Evolutionary conservation across 176 grass and related monocot species (phyloP), one percentile per base, ranked within the genome.

Genomic region (Elymus sibiricus): DNA sequence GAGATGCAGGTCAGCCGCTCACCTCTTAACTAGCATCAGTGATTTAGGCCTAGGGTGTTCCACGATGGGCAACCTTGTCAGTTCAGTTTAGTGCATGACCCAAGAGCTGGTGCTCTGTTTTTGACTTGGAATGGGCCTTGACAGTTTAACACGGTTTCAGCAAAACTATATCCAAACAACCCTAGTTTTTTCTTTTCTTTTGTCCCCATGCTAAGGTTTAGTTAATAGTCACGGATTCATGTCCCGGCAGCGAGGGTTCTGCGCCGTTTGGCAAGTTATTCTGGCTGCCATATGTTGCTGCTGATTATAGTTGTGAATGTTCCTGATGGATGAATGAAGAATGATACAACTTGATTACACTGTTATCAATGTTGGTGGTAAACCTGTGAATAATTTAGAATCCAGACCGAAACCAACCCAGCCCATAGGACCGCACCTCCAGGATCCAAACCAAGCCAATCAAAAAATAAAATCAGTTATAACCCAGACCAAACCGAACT

Each of bases 1-100:
- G 38, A 79, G 42, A 89, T 90, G 88, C 88, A 90, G 88, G 88
- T 90, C 24, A 78, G 72, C 47, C 16, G 8, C n/a, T 53, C 37
- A 19, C 59, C 64, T 43, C 24, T 62, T 86, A 4, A 12, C 43
- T n/a, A 32, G 16, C 3, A 25, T 6, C 38, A 70, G 53, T 69
- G 42, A 46, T 46, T 73, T 4, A 19, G 71, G 24, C 42, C 12
- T 19, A 44, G 15, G 42, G 42, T 7, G 71, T 49, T 74, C 42
- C 15, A 4, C 26, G 4, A 14, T 46, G 70, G 12, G 3, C 65
- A 27, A 46, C 7, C 25, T 74, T 74, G 71, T 74, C 9, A 28
- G 24, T 47, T 74, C 69, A 25, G 12, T 3, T 1, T 42, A 72
- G 38, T 49, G 25, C 22, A 42, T 0, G 1, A 28, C 46, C 24